Evolutionary conservation across 345 rosid species (phyloP), one percentile per base, ranked within the genome.

Genomic region (Melaleuca quinquenervia): DNA sequence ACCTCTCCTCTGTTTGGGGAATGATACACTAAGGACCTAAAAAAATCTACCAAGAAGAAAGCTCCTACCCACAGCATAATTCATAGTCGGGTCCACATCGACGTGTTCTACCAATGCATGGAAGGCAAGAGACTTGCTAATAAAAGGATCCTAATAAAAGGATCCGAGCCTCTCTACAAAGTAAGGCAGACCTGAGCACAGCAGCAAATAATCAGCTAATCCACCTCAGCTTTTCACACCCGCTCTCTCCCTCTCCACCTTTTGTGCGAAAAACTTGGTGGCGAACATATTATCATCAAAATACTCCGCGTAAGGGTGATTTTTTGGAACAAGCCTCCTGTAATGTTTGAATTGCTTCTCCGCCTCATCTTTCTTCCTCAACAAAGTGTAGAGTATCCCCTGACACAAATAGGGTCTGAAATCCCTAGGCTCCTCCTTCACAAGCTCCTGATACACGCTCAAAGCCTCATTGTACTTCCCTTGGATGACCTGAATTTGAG

Each of bases 351-450:
- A 96, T 87, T 93, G 92, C 86, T 93, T 94, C 90, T 96, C 98
- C 3, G 99, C 99, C 89, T 93, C 96, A 24, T 92, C 96, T 56
- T 90, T 90, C 96, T 92, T 94, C 92, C 92, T 93, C 91, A 94
- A 50, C 87, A 97, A 84, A 8, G 98, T 90, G 70, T 97, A 96
- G 83, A 97, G 92, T 41, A 97, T 94, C 80, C 98, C 98, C 87
- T 95, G 98, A 82, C 98, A 97, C 50, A 96, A 88, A 83, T 96
- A 96, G 5, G 99, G 98, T 91, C 98, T 92, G 60, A 96, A 97
- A 91, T 97, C 99, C 88, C 93, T 92, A 1, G 99, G 99, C 54
- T 97, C 98, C 89, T 97, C 98, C 85, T 92, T 94, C 87, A 91
- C 95, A 50, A 97, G 91, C 89, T 93, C 95, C 84, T 95, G 94